Percentiles rank a stretch among this genome's conserved stretches.
Evolutionary conservation across 345 rosid genomes (phyloP).

Genomic region (Lumnitzera racemosa): DNA sequence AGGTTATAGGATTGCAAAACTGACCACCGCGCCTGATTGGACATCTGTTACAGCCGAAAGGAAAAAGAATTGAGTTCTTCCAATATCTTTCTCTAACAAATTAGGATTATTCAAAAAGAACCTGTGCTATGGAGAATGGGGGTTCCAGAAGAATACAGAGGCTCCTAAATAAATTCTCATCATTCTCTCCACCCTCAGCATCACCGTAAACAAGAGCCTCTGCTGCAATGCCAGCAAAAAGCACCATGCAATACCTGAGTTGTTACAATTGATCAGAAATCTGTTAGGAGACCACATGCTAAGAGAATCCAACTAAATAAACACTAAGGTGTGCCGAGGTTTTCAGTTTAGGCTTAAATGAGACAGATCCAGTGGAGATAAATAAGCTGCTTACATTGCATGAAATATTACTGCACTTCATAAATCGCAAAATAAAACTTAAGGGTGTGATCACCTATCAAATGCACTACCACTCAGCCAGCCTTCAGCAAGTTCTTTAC

Average conservation of each 20-base stretch:
- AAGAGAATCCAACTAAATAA: not conserved
- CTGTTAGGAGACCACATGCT: not conserved
- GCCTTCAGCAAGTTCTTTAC: slow-evolving; percentile 77
- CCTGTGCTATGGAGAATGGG: slow-evolving; percentile 80
- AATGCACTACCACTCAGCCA: slow-evolving; percentile 64
- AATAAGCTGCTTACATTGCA: too few relatives aligned
- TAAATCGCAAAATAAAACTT: not conserved
- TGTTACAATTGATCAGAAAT: not conserved
- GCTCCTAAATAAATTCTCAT: slow-evolving; percentile 88
- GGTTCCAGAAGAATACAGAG: slow-evolving; percentile 73
- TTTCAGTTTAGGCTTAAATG: not conserved
- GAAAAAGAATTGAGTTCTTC: not conserved
- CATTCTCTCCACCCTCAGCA: slow-evolving; percentile 97
- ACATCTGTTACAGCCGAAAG: slow-evolving; percentile 47
- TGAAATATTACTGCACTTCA: not conserved
- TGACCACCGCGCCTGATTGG: slow-evolving; percentile 97
- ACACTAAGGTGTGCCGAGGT: not conserved
- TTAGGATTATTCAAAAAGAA: not conserved
- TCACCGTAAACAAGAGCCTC: slow-evolving; percentile 88
- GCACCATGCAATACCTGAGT: slow-evolving; percentile 87
- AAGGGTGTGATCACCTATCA: slow-evolving; percentile 48
- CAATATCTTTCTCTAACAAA: not conserved
- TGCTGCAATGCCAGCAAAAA: slow-evolving; percentile 95
- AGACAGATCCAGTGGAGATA: too few relatives aligned
- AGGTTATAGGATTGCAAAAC: slow-evolving; percentile 83